Conservation (phyloP, 768 basidiomycete genomes). For the Lentinula boryana region DNA sequence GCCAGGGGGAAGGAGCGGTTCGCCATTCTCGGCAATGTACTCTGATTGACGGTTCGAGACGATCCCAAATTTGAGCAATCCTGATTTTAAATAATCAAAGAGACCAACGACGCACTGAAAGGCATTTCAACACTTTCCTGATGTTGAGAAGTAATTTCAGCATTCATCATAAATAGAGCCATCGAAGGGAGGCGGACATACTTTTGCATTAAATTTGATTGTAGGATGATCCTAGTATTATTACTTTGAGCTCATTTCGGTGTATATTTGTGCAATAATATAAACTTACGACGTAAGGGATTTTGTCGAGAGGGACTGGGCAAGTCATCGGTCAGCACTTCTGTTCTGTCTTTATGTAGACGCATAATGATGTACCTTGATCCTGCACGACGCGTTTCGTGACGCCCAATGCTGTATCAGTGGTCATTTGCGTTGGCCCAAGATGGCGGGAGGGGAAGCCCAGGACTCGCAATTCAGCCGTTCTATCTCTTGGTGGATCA, state of each 20-base stretch:
- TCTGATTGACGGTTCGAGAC: conserved; percentile 20
- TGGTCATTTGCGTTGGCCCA: conserved; percentile 94
- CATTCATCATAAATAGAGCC: neutral
- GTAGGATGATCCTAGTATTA: conserved; percentile 86
- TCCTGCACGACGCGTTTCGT: conserved; percentile 80
- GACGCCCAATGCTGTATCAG: conserved; percentile 92
- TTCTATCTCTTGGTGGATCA: conserved; percentile 93
- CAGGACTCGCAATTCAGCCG: conserved; percentile 76
- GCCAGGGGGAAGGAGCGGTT: conserved; percentile 80
- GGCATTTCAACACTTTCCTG: conserved; percentile 96
- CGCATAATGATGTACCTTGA: conserved; percentile 34
- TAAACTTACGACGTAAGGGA: conserved; percentile 62
- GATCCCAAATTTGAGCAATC: neutral
- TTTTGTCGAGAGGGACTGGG: conserved; percentile 57
- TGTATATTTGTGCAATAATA: too few species aligned
- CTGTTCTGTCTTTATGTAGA: neutral
- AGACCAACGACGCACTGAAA: conserved; percentile 57
- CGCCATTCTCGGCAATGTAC: conserved; percentile 42
- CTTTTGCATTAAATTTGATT: conserved; percentile 71
- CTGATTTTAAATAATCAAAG: neutral
- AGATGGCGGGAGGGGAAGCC: conserved; percentile 87
- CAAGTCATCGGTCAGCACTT: neutral
- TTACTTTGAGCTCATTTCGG: too few species aligned
- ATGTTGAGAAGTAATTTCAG: neutral
- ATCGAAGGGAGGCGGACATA: neutral